Conservation (phyloP, 2,329 filamentous ascomycete genomes). For the Myriangium duriaei region DNA sequence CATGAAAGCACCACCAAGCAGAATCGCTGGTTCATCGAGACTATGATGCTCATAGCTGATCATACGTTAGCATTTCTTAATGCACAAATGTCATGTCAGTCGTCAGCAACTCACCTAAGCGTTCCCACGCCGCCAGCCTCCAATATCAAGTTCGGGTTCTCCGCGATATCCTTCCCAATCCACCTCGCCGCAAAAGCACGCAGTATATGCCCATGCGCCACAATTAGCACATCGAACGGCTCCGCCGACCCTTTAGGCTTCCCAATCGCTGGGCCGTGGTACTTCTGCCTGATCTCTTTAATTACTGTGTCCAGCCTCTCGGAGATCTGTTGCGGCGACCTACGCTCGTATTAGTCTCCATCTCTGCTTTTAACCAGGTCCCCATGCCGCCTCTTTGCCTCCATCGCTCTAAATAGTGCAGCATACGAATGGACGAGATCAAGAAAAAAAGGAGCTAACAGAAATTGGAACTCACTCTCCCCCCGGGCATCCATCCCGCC, state of each 20-base stretch:
- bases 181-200: conserved; percentile 80
- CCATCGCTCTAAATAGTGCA: too few relatives aligned
- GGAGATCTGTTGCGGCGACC: conserved; percentile 57
- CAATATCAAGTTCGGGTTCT: conserved; percentile 68
- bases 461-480: conserved; percentile 39
- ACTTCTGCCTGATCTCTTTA: conserved; percentile 50
- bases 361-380: not conserved
- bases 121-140: conserved; percentile 48
- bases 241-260: conserved; percentile 28
- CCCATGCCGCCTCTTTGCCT: conserved; percentile 51
- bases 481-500: conserved; percentile 74
- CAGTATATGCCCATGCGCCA: conserved; percentile 84
- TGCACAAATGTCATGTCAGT: not conserved
- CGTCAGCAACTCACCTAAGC: conserved; percentile 25
- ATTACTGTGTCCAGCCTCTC: conserved; percentile 65
- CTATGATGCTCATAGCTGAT: conserved; percentile 37
- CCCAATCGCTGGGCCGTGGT: conserved; percentile 38
- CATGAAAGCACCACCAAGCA: conserved; percentile 40
- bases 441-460: conserved; percentile 32
- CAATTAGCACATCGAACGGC: conserved; percentile 58
- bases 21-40: conserved; percentile 38
- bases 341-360: not conserved
- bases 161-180: conserved; percentile 59
- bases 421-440: too few relatives aligned
- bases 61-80: not conserved